phyloP scores from a whole-genome alignment of 306 rosid genomes.

The Prinsepia uniflora region DNA sequence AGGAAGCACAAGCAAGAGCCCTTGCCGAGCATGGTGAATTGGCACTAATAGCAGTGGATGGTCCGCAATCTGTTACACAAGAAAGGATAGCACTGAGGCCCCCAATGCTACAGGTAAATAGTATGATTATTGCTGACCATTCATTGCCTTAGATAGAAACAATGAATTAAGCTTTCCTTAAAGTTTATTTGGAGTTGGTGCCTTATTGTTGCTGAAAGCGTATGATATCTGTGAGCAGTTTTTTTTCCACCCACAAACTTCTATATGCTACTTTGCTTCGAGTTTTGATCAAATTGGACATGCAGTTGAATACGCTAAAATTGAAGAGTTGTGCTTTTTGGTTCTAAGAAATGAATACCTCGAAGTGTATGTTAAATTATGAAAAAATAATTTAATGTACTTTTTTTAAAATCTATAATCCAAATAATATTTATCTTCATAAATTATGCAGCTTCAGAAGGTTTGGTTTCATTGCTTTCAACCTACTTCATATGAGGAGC shows the following conservation, averaged over 20 bases:
- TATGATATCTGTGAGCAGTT: not conserved
- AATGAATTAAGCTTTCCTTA: not conserved
- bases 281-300: not conserved
- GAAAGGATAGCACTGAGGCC: slow-evolving; percentile 84
- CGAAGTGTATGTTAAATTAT: not conserved
- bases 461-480: not conserved
- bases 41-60: slow-evolving; percentile 83
- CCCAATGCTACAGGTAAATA: slow-evolving; percentile 90
- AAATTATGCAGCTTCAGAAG: not conserved
- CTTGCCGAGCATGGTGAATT: slow-evolving; percentile 85
- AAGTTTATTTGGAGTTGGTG: not conserved
- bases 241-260: not conserved
- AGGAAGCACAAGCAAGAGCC: slow-evolving; percentile 70
- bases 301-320: not conserved
- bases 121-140: not conserved
- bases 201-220: not conserved
- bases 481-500: not conserved
- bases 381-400: not conserved
- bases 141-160: not conserved
- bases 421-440: not conserved
- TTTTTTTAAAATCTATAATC: not conserved
- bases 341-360: not conserved
- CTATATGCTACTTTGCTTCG: not conserved
- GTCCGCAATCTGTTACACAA: slow-evolving; percentile 57
- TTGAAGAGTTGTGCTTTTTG: not conserved